Evolutionary conservation across 2,329 filamentous ascomycete genomes (phyloP), one percentile per base, ranked within the genome.

Genomic region (Ceratocystis alfenasii): DNA sequence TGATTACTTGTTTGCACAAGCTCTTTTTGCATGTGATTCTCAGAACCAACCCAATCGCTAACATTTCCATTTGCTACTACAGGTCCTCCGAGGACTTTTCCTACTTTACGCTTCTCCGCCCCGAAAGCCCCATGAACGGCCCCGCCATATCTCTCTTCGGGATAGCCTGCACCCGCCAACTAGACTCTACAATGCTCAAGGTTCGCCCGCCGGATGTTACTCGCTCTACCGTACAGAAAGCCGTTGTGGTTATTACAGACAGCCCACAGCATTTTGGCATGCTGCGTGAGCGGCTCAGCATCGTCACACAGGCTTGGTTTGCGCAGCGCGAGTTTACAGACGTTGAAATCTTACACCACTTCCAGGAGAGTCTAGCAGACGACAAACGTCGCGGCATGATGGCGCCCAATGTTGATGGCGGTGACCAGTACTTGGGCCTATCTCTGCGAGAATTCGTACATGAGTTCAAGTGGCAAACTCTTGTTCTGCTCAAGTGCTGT

Each of bases 161-260:
- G 69, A 96, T 99, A 73, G 89, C 91, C 20, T 99, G 94, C 75
- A 96, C 93, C 17, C 84, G 93, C 68, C 94, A 97, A 77, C 83
- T 99, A 72, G 89, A 95, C 72, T 83, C 91, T 17, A 84, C 85
- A 15, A 80, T 86, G 71, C 80, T 99, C 69, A 82, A 90, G 70
- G 85, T 89, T 73, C 84, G 90, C 33, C 88, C 91, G 0, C 80
- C 88, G 63, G 93, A 97, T 67, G 94, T 99, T 63, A 99, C 94
- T n/a, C 83, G 94, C 68, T 96, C 90, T 68, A 96, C 94, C 1
- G 94, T 99, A 53, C 94, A 99, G 75, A 99, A 99, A 78, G 94
- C 93, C 15, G 91, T 99, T 2, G 93, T 99, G 59, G 91, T 96
- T 65, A 90, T 99, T 70, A 91, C 90, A 65, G 90, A 96, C 75